Evolutionary conservation across 495 filamentous ascomycete genomes (phyloP).

Genomic region (Podospora australis): DNA sequence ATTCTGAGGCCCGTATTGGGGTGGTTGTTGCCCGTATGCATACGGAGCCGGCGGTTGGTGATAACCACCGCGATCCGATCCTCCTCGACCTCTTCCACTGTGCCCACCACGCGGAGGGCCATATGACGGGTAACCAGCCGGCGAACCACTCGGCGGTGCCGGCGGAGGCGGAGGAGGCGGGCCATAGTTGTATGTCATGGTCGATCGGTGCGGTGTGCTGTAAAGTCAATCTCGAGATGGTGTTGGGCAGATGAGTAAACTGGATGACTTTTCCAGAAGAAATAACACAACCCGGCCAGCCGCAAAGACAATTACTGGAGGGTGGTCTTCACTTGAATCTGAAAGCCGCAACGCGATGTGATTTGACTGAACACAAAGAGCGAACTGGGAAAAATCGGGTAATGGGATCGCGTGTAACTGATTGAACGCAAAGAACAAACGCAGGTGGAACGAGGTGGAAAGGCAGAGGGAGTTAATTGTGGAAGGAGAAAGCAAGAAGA

Average conservation of each 20-base stretch:
- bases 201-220: neutral
- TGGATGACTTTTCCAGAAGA: constrained; percentile 9
- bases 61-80: constrained; percentile 33
- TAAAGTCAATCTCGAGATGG: too few relatives aligned
- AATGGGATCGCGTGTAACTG: too few relatives aligned
- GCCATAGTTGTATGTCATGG: constrained; percentile 46
- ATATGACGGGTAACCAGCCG: constrained; percentile 28
- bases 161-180: constrained; percentile 48
- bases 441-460: neutral
- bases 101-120: constrained; percentile 29
- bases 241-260: constrained; percentile 2
- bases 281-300: too few relatives aligned
- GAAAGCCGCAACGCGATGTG: neutral
- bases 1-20: constrained; percentile 20
- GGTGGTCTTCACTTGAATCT: constrained; percentile 16
- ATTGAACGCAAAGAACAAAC: neutral
- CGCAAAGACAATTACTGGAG: neutral
- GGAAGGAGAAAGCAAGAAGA: neutral
- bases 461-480: neutral
- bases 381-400: neutral
- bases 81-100: constrained; percentile 28
- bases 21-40: constrained; percentile 18
- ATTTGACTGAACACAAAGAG: neutral
- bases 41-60: constrained; percentile 20
- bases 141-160: constrained; percentile 25